Conservation (phyloP, 805 yeast genomes). For the Yarrowia phangngaensis region DNA sequence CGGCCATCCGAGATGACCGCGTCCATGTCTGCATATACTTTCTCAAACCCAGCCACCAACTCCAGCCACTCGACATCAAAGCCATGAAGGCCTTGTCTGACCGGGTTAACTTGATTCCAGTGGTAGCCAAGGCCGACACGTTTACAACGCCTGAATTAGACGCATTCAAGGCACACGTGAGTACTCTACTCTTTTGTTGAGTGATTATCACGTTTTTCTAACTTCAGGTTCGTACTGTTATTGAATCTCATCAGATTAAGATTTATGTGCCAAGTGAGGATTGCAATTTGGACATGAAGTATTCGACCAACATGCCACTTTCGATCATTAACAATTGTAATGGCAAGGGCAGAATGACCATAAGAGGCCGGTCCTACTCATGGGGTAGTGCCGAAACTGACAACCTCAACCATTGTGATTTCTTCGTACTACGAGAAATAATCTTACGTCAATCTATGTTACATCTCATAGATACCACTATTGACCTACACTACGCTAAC, state of each 20-base stretch:
- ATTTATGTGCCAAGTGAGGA: slow-evolving; percentile 50
- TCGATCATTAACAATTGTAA: slow-evolving; percentile 48
- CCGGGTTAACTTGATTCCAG: slow-evolving; percentile 82
- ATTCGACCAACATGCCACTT: slow-evolving; percentile 71
- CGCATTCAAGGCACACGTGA: slow-evolving; percentile 55
- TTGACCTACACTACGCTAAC: slow-evolving; percentile 68
- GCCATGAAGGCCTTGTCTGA: slow-evolving; percentile 78
- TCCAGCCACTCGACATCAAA: slow-evolving; percentile 82
- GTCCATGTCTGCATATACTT: slow-evolving; percentile 90
- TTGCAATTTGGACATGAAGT: slow-evolving; percentile 66
- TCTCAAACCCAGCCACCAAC: slow-evolving; percentile 82
- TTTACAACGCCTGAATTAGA: slow-evolving; percentile 66
- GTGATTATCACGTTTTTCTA: neutral
- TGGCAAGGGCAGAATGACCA: slow-evolving; percentile 56
- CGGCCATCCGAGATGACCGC: slow-evolving; percentile 56
- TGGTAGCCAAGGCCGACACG: slow-evolving; percentile 86
- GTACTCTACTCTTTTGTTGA: neutral
- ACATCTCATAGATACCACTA: slow-evolving; percentile 76
- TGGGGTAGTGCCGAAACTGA: slow-evolving; percentile 56
- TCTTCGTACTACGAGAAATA: slow-evolving; percentile 51
- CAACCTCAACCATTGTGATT: slow-evolving; percentile 38
- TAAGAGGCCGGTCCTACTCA: slow-evolving; percentile 64
- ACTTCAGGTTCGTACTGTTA: slow-evolving; percentile 61
- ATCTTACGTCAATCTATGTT: slow-evolving; percentile 71
- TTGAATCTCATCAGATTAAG: slow-evolving; percentile 77